These are phyloP conservation scores for Triticum timopheevii DNA, from an alignment of 176 grass and related monocot species.

Conservation along the genomic window DNA sequence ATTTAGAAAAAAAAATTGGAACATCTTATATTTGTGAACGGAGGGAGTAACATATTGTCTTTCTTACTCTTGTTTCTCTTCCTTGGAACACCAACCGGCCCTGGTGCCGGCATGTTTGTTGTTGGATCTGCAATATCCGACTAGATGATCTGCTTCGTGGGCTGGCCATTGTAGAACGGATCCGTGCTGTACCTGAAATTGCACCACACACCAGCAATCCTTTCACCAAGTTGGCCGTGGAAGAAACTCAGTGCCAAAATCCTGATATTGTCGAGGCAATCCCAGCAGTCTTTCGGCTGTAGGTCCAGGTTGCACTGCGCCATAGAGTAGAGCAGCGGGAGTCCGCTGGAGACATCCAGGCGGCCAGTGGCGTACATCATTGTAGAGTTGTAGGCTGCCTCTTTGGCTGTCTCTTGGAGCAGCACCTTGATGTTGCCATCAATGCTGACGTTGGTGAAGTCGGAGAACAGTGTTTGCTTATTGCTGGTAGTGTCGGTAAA, in stretches of 20 bases:
- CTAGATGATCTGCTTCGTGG: neutral
- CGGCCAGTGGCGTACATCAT: conserved; percentile 1
- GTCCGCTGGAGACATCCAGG: neutral
- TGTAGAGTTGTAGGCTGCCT: neutral
- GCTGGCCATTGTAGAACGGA: conserved; percentile 4
- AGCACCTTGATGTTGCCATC: neutral
- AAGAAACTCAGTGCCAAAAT: too few species aligned
- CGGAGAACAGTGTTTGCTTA: too few species aligned
- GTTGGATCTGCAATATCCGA: too few species aligned
- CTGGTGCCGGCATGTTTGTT: neutral
- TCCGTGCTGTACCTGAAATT: conserved; percentile 23
- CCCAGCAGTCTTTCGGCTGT: neutral
- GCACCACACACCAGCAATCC: conserved; percentile 22
- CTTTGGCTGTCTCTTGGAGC: neutral
- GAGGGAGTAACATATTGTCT: too few species aligned
- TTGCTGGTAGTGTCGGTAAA: neutral
- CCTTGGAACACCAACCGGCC: too few species aligned
- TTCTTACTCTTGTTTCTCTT: too few species aligned
- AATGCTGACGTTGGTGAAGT: neutral
- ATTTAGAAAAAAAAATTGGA: too few species aligned
- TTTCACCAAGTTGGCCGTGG: neutral
- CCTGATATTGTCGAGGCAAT: neutral
- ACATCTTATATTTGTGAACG: too few species aligned
- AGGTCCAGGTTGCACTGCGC: conserved; percentile 49
- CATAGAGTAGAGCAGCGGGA: conserved; percentile 23